Percentiles rank a stretch among this genome's conserved stretches.
These are phyloP conservation scores for Eimeria acervulina DNA, from an alignment of 169 alveolate species.

Conservation along the genomic window DNA sequence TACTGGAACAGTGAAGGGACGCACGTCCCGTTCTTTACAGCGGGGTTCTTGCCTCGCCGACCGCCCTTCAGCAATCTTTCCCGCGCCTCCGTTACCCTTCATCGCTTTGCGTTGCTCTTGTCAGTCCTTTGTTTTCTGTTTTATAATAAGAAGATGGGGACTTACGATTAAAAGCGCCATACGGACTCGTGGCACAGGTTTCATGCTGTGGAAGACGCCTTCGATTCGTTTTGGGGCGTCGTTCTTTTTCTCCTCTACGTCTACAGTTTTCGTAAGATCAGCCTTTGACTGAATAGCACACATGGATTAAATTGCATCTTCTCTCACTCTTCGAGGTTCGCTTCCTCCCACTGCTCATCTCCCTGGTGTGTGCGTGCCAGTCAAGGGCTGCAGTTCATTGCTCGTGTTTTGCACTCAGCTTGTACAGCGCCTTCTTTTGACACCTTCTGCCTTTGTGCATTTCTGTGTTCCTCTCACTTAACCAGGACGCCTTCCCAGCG, in stretches of 20 bases:
- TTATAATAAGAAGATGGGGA: not conserved
- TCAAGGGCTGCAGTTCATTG: not conserved
- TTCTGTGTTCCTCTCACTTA: not conserved
- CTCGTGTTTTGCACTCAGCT: not conserved
- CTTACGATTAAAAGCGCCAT: not conserved
- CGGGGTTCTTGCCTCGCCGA: not conserved
- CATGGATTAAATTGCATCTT: not conserved
- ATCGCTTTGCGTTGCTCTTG: not conserved
- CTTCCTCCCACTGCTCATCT: not conserved
- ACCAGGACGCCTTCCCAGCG: not conserved
- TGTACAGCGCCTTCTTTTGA: not conserved
- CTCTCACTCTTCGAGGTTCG: not conserved
- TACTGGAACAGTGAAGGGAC: not conserved
- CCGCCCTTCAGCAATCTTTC: not conserved
- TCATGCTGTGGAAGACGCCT: not conserved
- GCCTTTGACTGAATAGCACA: not conserved
- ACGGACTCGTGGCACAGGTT: not conserved
- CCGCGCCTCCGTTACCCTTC: not conserved
- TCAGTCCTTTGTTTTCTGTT: not conserved
- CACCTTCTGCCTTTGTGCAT: not conserved
- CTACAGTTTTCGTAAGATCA: not conserved
- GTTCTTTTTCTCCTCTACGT: not conserved
- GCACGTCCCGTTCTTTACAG: not conserved
- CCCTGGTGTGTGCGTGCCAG: not conserved
- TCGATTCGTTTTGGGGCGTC: not conserved